Base-by-base conservation (phyloP, 2,329 filamentous ascomycete species). In the Balansia obtecta region DNA sequence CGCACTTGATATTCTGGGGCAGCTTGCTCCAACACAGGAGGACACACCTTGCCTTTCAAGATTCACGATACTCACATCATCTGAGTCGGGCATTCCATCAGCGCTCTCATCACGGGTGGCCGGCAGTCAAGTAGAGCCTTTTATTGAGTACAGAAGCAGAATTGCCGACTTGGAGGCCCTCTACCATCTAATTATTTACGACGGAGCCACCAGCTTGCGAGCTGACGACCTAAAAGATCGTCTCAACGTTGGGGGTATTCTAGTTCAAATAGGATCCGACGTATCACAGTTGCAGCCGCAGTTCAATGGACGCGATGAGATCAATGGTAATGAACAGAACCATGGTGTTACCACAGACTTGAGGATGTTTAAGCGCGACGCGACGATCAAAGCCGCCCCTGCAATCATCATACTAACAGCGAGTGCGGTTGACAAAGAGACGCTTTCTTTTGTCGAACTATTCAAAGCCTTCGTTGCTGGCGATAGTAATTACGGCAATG, bases 131-230 rank as follows among this genome's bases (percentile, higher is more conserved):
- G 18, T 60, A 2, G 52, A 58, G 20, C 43, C 55, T 0, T 60
- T 67, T 6, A 30, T 70, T 11, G 66, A 70, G 49, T 46, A 49
- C n/a, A 58, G 58, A 20, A 45, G 46, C 1, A 54, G 58, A 46
- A 51, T 58, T 0, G 55, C 58, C 2, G 57, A 59, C 7, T 50
- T 57, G 5, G 38, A 55, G 6, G 59, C 60, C 5, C 47, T 60
- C 2, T 71, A 69, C 40, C 58, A 70, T 33, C 46, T 70, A 5
- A 60, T 71, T 22, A 50, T 70, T 40, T 46, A 54, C 10, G 58
- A 57, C 45, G 47, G 44, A 10, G 51, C 58, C 18, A 38, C 51
- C 2, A 43, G 38, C 4, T 8, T 60, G 7, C 49, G 62, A 9
- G 52, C 49, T 4, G 16, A 49, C 3, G 46, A 39, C 1, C 50